Conservation (phyloP, 106 monocot species). For the Acorus calamus region DNA sequence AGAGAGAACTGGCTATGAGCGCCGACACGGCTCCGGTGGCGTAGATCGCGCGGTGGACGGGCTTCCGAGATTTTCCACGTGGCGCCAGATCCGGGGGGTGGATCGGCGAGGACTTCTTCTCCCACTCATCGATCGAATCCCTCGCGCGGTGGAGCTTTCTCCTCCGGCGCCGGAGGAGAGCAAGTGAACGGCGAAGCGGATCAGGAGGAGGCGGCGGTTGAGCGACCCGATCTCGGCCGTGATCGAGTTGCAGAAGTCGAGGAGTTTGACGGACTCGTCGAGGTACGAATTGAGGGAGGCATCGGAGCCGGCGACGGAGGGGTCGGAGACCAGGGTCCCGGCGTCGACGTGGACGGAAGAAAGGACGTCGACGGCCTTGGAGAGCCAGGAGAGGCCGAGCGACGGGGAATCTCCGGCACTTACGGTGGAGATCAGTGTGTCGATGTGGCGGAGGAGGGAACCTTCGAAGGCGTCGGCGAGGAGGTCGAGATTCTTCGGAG, state of each 20-base stretch:
- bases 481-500: background rate
- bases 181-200: constrained; percentile 39
- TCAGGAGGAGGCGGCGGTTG: constrained; percentile 31
- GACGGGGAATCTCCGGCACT: background rate
- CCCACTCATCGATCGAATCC: constrained; percentile 14
- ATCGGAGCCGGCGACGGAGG: constrained; percentile 22
- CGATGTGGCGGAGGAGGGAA: constrained; percentile 26
- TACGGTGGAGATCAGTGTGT: constrained; percentile 22
- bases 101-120: background rate
- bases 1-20: constrained; percentile 18
- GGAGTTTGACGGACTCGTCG: constrained; percentile 35
- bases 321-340: constrained; percentile 17
- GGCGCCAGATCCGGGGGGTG: background rate
- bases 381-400: constrained; percentile 22
- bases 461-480: constrained; percentile 35
- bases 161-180: constrained; percentile 9
- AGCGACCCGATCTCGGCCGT: constrained; percentile 19
- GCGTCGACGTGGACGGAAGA: constrained; percentile 29
- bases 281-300: constrained; percentile 29
- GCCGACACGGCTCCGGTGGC: constrained; percentile 50
- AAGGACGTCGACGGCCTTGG: constrained; percentile 23
- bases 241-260: constrained; percentile 53
- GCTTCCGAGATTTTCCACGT: constrained; percentile 13
- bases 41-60: constrained; percentile 31
- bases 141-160: constrained; percentile 3